Evolutionary conservation across 345 rosid genomes (phyloP).

Genomic region (Anastatica hierochuntica): DNA sequence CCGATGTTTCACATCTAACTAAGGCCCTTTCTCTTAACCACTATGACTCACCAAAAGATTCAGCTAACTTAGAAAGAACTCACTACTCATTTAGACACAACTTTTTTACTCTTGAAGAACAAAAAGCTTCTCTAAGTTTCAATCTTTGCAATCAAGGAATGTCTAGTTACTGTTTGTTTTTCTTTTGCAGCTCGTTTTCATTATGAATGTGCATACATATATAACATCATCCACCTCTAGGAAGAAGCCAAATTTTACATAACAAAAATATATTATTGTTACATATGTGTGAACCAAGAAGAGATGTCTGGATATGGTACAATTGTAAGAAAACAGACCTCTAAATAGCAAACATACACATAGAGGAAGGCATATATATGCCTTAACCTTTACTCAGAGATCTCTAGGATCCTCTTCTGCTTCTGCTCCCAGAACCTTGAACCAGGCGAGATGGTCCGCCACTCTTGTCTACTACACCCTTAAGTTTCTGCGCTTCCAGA

Average conservation of each 20-base stretch:
- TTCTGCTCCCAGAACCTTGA: too few species aligned
- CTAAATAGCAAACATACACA: constrained; percentile 5
- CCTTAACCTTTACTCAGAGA: not conserved
- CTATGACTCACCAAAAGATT: not conserved
- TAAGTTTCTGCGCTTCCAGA: constrained; percentile 44
- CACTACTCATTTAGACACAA: not conserved
- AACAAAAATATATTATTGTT: not conserved
- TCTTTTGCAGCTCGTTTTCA: too few species aligned
- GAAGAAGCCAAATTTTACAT: not conserved
- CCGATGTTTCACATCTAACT: constrained; percentile 28
- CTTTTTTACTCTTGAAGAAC: too few species aligned
- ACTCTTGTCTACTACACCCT: constrained; percentile 32
- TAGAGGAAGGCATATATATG: constrained; percentile 1
- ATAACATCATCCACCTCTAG: not conserved
- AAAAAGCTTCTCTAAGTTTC: too few species aligned
- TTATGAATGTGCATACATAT: not conserved
- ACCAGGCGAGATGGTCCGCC: constrained; percentile 32
- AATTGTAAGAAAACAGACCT: not conserved
- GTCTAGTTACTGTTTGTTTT: too few species aligned
- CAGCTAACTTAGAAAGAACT: constrained; percentile 4
- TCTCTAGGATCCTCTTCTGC: constrained; percentile 39
- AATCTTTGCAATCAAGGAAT: not conserved
- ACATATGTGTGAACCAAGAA: not conserved
- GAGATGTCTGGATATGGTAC: constrained; percentile 9
- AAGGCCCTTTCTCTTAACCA: constrained; percentile 3